A percentile compares a stretch with the other conserved stretches of the same genome.
These are phyloP conservation scores for Colletotrichum nymphaeae DNA, from an alignment of 2,329 filamentous ascomycete species.

Conservation along the genomic window DNA sequence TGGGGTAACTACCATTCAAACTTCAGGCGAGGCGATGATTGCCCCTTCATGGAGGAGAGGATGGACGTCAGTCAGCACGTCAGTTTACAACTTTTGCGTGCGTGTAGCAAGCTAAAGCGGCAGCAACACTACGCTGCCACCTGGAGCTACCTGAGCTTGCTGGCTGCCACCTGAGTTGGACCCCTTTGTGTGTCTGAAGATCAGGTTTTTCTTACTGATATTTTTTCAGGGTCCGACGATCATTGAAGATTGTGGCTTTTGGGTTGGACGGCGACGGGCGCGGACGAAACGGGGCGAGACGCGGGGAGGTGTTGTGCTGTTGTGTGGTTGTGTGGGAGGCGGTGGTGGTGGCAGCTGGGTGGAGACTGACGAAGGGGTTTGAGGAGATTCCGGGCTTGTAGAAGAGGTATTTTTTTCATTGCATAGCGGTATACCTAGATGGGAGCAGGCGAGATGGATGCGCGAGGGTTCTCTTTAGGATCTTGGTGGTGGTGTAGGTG, in stretches of 20 bases:
- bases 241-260: conserved; percentile 29
- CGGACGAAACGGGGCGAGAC: conserved; percentile 15
- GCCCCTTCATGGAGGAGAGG: not conserved
- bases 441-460: not conserved
- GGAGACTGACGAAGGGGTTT: not conserved
- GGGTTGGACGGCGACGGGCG: conserved; percentile 9
- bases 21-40: not conserved
- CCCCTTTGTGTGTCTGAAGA: not conserved
- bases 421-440: not conserved
- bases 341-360: not conserved
- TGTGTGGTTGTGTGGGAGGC: not conserved
- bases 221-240: conserved; percentile 33
- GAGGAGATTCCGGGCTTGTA: not conserved
- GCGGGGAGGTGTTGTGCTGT: conserved; percentile 5
- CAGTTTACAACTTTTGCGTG: no score
- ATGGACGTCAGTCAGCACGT: no score
- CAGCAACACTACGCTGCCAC: not conserved
- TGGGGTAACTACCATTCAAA: not conserved
- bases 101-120: not conserved
- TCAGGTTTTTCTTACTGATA: not conserved
- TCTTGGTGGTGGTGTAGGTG: conserved; percentile 3
- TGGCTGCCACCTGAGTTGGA: not conserved
- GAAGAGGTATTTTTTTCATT: not conserved
- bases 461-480: not conserved
- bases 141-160: not conserved